Evolutionary conservation across 2,329 filamentous ascomycete genomes (phyloP), one percentile per base, ranked within the genome.

Genomic region (Penicillium sp.): DNA sequence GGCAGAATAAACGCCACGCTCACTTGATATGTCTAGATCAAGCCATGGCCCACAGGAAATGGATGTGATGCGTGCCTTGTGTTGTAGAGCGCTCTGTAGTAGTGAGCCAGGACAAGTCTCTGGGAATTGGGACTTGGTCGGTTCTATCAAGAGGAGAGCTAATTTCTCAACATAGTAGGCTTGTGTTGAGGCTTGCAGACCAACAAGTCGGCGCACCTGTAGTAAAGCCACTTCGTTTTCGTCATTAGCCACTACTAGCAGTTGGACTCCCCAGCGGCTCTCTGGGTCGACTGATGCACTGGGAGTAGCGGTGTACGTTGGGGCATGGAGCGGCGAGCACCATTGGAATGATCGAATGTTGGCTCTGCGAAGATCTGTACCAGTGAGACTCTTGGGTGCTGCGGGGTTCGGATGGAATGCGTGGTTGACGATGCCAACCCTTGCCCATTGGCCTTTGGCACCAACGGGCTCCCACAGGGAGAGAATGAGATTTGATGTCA

Each of bases 401-500:
- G 36, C 47, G 28, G 62, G 75, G 65, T 73, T 68, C 0, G 58
- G 42, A 11, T 62, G 57, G 28, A 80, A 52, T 4, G 62, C 57
- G 37, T 71, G 56, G 45, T 82, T 82, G 25, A 81, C 55, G n/a
- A 81, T 62, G 4, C 73, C 50, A 3, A 69, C 69, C 20, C 79
- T 69, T 26, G 62, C 62, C 79, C 79, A 82, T 47, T 67, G 71
- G 1, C 62, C 57, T 28, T 64, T 59, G 7, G 66, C 64, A 9
- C 72, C 72, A 20, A 70, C 58, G 2, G 72, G 66, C 33, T 76
- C 73, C 72, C 78, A 83, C 7, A 83, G 56, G 1, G 76, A 77
- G 4, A 83, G 57, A 1, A 77, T 53, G 39, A 79, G 59, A 47
- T 79, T 80, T 2, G 77, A 72, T 0, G 77, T 80, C 30, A 80